Evolutionary conservation across 164 flowering plant genomes (phyloP), one percentile per base, ranked within the genome.

Genomic region (Buxus sempervirens): DNA sequence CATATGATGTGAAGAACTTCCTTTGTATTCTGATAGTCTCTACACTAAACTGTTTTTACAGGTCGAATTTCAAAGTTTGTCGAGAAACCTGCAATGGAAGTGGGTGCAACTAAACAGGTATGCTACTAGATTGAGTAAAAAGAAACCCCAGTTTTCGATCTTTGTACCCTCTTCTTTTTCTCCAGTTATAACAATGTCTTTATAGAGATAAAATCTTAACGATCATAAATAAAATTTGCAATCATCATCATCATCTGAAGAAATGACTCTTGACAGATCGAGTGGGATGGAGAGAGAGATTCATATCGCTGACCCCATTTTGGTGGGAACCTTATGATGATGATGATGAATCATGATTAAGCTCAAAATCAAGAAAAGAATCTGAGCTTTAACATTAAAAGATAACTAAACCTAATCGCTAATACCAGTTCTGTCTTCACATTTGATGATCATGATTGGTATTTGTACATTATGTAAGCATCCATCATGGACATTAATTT

Each of bases 41-140:
- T 27, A 5, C 51, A 45, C 2, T 64, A 64, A 42, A 55, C 38
- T 66, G 53, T 14, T 22, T 54, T 72, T 73, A 76, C 79, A 84
- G 88, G 83, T 60, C 73, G 81, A 36, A 48, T 54, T 38, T 56
- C 70, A 26, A 66, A 48, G 58, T 62, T 62, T 28, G 42, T 64
- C 55, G 64, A 56, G 2, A 62, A 62, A 41, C 26, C 45, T 26
- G 66, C 55, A 6, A 24, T 62, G 22, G 72, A 68, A 49, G 70
- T 56, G 19, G 61, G 45, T 60, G 61, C 75, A n/a, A 66, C 58
- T 38, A 9, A 54, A 38, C 63, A 78, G 80, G 82, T 75, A 48
- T 42, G 58, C 60, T 22, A 22, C 15, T 55, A 23, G 41, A n/a
- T 21, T 24, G 5, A 45, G 18, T 15, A 15, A 45, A 15, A 45